Evolutionary conservation across 768 basidiomycete genomes (phyloP).

Genomic region (Tricholoma bakamatsutake): DNA sequence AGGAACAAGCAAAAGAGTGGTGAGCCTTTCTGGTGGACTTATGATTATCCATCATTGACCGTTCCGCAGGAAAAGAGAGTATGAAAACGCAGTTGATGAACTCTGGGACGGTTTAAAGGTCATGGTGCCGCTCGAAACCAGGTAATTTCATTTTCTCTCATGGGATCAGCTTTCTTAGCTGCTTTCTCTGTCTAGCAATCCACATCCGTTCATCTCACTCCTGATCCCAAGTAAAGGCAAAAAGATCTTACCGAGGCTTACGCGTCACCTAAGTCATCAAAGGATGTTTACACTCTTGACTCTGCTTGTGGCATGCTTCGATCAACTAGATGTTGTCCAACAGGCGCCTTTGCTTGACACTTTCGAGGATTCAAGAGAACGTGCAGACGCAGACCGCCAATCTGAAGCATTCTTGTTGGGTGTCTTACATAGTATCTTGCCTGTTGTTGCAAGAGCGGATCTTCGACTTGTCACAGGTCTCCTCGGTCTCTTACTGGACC

Average conservation of each 20-base stretch:
- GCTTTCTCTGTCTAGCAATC: constrained; percentile 46
- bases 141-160: constrained; percentile 40
- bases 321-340: constrained; percentile 86
- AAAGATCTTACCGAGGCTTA: constrained; percentile 81
- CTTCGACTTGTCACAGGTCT: constrained; percentile 83
- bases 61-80: constrained; percentile 47
- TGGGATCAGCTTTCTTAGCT: background rate
- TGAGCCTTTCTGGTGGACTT: constrained; percentile 20
- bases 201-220: constrained; percentile 95
- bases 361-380: constrained; percentile 53
- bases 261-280: constrained; percentile 72
- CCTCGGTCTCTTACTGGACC: constrained; percentile 74
- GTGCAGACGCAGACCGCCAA: constrained; percentile 74
- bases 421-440: constrained; percentile 82
- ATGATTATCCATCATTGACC: background rate
- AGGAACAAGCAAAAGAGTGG: constrained; percentile 40
- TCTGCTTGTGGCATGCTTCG: constrained; percentile 90
- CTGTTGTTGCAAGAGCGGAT: constrained; percentile 72
- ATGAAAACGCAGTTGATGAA: constrained; percentile 52
- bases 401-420: constrained; percentile 85
- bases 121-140: constrained; percentile 91
- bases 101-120: constrained; percentile 82
- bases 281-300: constrained; percentile 86
- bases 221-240: constrained; percentile 89
- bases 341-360: constrained; percentile 70